Conservation (phyloP, 495 filamentous ascomycete species). For the Talaromyces wortmannii region DNA sequence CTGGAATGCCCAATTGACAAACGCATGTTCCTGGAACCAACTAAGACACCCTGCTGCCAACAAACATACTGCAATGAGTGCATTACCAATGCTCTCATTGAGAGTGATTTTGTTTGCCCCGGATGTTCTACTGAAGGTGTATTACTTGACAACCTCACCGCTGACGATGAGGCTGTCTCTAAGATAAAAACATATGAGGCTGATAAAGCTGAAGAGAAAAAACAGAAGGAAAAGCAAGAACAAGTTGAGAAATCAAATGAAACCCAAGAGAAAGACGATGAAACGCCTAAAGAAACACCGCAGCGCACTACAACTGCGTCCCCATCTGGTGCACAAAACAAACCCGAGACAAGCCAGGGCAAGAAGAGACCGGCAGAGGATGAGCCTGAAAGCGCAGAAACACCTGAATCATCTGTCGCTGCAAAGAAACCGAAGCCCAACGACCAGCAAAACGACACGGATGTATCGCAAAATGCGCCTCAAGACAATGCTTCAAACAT, state of each 20-base stretch:
- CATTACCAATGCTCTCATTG: constrained; percentile 94
- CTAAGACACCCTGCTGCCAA: constrained; percentile 95
- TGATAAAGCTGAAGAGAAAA: constrained; percentile 54
- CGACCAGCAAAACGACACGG: constrained; percentile 9
- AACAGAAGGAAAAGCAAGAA: constrained; percentile 55
- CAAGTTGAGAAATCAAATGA: constrained; percentile 6
- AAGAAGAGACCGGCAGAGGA: constrained; percentile 85
- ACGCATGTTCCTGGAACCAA: constrained; percentile 92
- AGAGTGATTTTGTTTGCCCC: constrained; percentile 95
- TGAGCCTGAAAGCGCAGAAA: constrained; percentile 29
- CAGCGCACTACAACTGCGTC: constrained; percentile 12
- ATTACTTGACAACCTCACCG: constrained; percentile 80
- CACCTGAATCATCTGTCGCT: constrained; percentile 11
- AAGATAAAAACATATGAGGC: constrained; percentile 77
- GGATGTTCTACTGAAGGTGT: constrained; percentile 84
- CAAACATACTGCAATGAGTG: constrained; percentile 98
- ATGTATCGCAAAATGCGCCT: constrained; percentile 1
- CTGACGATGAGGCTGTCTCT: constrained; percentile 67
- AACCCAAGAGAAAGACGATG: background rate
- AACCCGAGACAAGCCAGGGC: constrained; percentile 25
- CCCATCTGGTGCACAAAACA: constrained; percentile 28
- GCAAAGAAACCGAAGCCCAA: constrained; percentile 29
- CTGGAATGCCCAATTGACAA: constrained; percentile 93
- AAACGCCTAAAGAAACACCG: constrained; percentile 1
- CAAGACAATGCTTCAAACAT: constrained; percentile 8